Percentiles rank a stretch among this genome's conserved stretches.
Evolutionary conservation across 176 grass and related monocot species (phyloP).

Genomic region (Avena sativa): DNA sequence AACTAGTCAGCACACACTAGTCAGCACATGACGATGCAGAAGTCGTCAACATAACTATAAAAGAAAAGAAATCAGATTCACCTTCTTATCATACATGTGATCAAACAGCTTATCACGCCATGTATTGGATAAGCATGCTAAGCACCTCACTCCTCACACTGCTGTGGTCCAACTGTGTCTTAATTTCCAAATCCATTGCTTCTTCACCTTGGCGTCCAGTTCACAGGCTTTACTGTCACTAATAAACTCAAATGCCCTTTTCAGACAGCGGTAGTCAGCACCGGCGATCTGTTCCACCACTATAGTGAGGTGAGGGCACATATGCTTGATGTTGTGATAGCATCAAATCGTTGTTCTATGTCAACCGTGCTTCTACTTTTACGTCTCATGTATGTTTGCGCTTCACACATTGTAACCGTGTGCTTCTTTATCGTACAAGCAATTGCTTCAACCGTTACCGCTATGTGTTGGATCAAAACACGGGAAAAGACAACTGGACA

Average conservation of each 20-base stretch:
- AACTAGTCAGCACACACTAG: no score
- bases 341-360: no score
- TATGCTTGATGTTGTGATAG: neutral
- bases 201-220: conserved; percentile 31
- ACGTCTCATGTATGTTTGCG: no score
- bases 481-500: conserved; percentile 18
- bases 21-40: no score
- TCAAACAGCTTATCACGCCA: neutral
- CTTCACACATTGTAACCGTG: no score
- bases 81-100: neutral
- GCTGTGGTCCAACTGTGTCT: neutral
- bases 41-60: no score
- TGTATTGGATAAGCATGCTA: neutral
- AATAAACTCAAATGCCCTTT: conserved; percentile 17
- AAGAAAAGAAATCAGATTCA: neutral
- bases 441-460: no score
- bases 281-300: neutral
- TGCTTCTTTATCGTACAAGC: no score
- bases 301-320: conserved; percentile 12
- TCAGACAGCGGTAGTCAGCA: neutral
- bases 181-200: neutral
- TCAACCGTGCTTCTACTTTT: no score
- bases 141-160: neutral
- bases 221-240: neutral
- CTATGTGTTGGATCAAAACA: conserved; percentile 7